Conservation (phyloP, 345 rosid species). For the Euclidium syriacum region DNA sequence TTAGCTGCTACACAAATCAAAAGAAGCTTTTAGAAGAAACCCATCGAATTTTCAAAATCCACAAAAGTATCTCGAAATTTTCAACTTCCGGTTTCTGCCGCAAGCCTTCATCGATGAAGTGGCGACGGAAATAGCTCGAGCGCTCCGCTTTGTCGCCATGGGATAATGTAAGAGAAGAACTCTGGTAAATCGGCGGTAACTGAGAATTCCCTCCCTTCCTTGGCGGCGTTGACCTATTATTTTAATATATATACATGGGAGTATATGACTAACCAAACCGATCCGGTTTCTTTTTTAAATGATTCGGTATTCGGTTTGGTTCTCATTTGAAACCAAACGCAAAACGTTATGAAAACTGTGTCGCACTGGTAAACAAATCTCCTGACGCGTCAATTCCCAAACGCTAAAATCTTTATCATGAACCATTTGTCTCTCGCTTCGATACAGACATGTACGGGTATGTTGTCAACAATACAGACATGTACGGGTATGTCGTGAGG, state of each 20-base stretch:
- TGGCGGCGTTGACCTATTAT: too few species aligned
- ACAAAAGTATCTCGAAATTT: background rate
- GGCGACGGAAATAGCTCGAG: background rate
- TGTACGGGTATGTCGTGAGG: background rate
- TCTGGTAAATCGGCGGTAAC: too few species aligned
- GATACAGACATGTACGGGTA: too few species aligned
- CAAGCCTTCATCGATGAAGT: background rate
- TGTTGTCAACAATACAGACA: constrained; percentile 21
- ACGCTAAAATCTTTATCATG: background rate
- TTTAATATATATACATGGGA: too few species aligned
- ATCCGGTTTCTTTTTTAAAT: too few species aligned
- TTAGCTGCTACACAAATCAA: too few species aligned
- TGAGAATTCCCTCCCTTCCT: too few species aligned
- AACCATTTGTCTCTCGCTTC: background rate
- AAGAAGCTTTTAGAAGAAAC: background rate
- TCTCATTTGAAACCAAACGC: background rate
- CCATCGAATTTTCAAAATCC: background rate
- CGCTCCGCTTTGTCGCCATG: background rate
- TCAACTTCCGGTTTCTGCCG: background rate
- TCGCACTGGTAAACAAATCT: too few species aligned
- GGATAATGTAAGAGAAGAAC: background rate
- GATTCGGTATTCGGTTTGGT: too few species aligned
- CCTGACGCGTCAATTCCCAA: background rate
- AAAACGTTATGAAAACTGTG: background rate
- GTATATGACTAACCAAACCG: too few species aligned